Evolutionary conservation across 2,329 filamentous ascomycete species (phyloP), one percentile per base, ranked within the genome.

Genomic region (Chlorencoelia australis): DNA sequence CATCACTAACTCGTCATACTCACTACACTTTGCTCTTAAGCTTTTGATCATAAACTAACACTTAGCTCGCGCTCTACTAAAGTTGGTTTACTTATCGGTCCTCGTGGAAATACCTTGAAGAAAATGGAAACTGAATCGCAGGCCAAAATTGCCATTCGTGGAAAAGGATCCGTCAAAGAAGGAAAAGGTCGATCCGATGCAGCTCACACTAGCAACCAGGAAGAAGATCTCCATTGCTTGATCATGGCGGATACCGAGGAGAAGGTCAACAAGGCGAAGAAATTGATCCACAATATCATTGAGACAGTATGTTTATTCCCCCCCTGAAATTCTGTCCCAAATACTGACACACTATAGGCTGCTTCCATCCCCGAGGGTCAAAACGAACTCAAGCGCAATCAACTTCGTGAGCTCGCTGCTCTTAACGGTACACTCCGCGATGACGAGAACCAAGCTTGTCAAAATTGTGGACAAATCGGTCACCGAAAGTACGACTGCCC

Each of bases 221-320:
- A 98, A 69, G 91, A 98, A 67, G 91, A 98, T 61, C 73, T 98
- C 40, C 91, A 98, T 66, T 98, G 91, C 65, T 69, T 98, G 59
- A 96, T 98, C 67, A 98, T 98, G 91, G 91, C 91, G 56, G 91
- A 98, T 58, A 96, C 89, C 24, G 93, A 98, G 67, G 91, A 98
- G 46, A 98, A 98, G 68, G 88, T 98, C 59, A 94, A 94, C 69
- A 98, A 96, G 66, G 91, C 91, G 49, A 98, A 96, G 71, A 87
- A 94, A 65, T 66, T 96, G 44, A 94, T 98, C 46, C 89, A 98
- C 65, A 95, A 96, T 50, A 83, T 98, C 56, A 96, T 98, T 58
- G 91, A 98, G 65, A 98, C 91, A 42, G 89, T 93, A 71, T 68
- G 82, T 74, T 29, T 33, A 7, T n/a, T 16, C n/a, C 14, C 18